Evolutionary conservation across 2,329 filamentous ascomycete species (phyloP), one percentile per base, ranked within the genome.

Genomic region (Pseudopyrenochaeta lycopersici): DNA sequence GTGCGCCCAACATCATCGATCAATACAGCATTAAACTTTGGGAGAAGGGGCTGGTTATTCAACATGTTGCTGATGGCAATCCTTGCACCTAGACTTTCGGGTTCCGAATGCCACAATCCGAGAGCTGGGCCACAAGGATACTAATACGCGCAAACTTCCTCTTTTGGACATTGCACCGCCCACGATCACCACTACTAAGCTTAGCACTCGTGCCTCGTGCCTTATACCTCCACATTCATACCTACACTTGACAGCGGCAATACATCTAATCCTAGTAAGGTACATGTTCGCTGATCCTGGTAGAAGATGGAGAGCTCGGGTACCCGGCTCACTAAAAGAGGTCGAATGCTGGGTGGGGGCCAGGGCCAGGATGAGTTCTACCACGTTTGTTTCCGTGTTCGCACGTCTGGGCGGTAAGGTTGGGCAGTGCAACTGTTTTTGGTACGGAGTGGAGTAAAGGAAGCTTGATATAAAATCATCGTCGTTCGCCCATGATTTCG

Each of bases 241-340:
- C 40, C 38, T 35, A 20, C 23, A 27, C 23, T 27, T 27, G 14
- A 18, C 14, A 53, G 15, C 49, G 53, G 53, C 49, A 49, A 45
- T 36, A 21, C 42, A 11, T 43, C 53, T 56, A 46, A 53, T 30
- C 36, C 45, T 46, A 56, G 53, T 49, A 46, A 43, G 41, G 36
- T 32, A 30, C 17, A 30, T 27, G 18, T 31, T 23, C n/a, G n/a
- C n/a, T 23, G n/a, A 33, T 17, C 39, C 40, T 33, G 14, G 12
- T 11, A 7, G 15, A 20, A 21, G 17, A 11, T 41, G 18, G 21
- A 11, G 17, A 27, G 21, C 20, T 30, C 21, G 23, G n/a, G n/a
- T 42, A 7, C 3, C 14, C 17, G 20, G 18, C 2, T 23, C 14
- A 9, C 23, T 9, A 27, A 27, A 27, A 27, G 23, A 27, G 9